Evolutionary conservation across 192 early-diverging fungal species (phyloP), one percentile per base, ranked within the genome.

Genomic region (Entomortierella lignicola): DNA sequence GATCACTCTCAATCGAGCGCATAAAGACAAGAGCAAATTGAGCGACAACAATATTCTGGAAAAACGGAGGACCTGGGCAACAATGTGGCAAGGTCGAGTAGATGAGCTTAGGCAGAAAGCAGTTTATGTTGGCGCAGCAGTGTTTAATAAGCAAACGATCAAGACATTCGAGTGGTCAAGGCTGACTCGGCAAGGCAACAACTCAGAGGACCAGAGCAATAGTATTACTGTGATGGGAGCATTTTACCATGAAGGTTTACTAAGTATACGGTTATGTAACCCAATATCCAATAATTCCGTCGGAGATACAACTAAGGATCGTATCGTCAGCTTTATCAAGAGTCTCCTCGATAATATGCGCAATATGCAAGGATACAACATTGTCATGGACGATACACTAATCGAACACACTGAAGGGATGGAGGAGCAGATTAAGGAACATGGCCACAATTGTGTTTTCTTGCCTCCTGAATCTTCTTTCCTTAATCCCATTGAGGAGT

Each of bases 371-470:
- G 63, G 56, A 53, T 52, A 59, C 18, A 58, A 77, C 32, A 48
- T 80, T 12, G 60, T 80, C 4, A 80, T 80, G 67, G 75, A 80
- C n/a, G 70, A 71, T 25, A 55, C 68, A 20, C 52, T 58, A 1
- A 66, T 71, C 26, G 57, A 80, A 32, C 70, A 25, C 8, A 12
- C 55, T 23, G 32, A 43, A 17, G 50, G 25, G 0, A 34, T 60
- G 18, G 20, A 53, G 17, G 50, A 47, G 26, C 21, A 34, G 20
- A 52, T 79, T 26, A 23, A 48, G 20, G 29, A 27, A 30, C 48
- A 26, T 23, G 59, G 64, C 4, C 37, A 67, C 31, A 10, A 31
- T 8, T 66, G 55, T 34, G 17, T 61, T 6, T 71, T 66, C 23
- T 59, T 75, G 11, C 64, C 72, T 1, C 65, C 58, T 15, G 66